A percentile compares a stretch with the other conserved stretches of the same genome.
Conservation (phyloP, 164 flowering plant genomes). For the Nymphaea colorata region DNA sequence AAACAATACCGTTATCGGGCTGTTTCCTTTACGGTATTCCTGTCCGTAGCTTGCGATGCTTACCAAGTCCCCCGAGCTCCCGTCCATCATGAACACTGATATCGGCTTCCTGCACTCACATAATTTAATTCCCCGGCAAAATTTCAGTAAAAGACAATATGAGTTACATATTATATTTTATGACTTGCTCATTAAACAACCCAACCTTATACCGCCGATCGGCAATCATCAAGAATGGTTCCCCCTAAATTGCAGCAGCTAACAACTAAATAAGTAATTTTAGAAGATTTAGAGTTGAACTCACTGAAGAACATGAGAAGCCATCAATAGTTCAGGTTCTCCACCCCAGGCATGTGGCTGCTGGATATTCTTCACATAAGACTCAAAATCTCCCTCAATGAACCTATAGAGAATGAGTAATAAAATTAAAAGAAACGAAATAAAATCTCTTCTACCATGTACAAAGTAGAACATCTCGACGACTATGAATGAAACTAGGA, state of each 20-base stretch:
- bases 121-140: background rate
- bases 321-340: slow-evolving; percentile 79
- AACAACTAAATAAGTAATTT: background rate
- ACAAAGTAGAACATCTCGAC: background rate
- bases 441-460: background rate
- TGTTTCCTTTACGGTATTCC: slow-evolving; percentile 39
- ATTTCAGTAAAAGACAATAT: background rate
- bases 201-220: background rate
- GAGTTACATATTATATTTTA: background rate
- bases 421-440: background rate
- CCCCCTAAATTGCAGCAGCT: too few relatives aligned
- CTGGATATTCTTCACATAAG: slow-evolving; percentile 51
- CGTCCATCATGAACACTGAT: slow-evolving; percentile 52
- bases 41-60: slow-evolving; percentile 64
- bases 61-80: slow-evolving; percentile 32
- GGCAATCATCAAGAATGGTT: background rate
- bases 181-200: background rate
- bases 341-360: slow-evolving; percentile 76
- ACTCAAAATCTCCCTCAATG: slow-evolving; percentile 76
- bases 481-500: background rate
- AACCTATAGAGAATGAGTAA: slow-evolving; percentile 31
- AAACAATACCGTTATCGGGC: slow-evolving; percentile 58
- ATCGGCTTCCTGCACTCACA: slow-evolving; percentile 45
- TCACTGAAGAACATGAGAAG: slow-evolving; percentile 71
- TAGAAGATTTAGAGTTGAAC: slow-evolving; percentile 8